Percentiles rank a stretch among this genome's conserved stretches.
Conservation (phyloP, 2,329 filamentous ascomycete species). For the Trichoderma simmonsii region DNA sequence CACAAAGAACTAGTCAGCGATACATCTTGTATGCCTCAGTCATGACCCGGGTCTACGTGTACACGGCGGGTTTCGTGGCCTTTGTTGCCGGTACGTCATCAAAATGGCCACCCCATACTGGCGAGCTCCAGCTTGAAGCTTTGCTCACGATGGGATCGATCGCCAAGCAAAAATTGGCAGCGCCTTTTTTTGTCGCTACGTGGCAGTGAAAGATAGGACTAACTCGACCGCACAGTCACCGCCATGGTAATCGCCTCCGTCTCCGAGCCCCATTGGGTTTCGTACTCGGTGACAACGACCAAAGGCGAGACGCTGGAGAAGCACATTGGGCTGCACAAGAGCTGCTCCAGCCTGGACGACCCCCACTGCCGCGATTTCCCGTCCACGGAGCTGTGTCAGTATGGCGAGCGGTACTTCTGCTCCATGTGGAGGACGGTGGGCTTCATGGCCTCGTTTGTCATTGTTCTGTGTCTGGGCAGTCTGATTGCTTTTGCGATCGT, state of each 20-base stretch:
- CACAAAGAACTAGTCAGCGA: neutral
- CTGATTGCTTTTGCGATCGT: slow-evolving; percentile 78
- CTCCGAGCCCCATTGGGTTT: slow-evolving; percentile 67
- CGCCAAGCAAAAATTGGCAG: neutral
- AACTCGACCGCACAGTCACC: slow-evolving; percentile 50
- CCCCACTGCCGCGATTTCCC: slow-evolving; percentile 51
- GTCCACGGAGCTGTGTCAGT: slow-evolving; percentile 33
- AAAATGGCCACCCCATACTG: neutral
- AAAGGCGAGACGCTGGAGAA: slow-evolving; percentile 49
- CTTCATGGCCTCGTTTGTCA: slow-evolving; percentile 81
- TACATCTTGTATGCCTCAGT: slow-evolving; percentile 2
- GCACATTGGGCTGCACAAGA: slow-evolving; percentile 74
- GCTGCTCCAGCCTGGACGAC: slow-evolving; percentile 69
- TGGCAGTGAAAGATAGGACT: neutral
- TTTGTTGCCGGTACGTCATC: slow-evolving; percentile 42
- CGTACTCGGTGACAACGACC: slow-evolving; percentile 54
- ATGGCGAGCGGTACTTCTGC: slow-evolving; percentile 70
- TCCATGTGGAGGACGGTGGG: slow-evolving; percentile 86
- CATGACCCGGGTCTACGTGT: slow-evolving; percentile 46
- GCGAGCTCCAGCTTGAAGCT: neutral
- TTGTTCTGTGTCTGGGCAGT: slow-evolving; percentile 76
- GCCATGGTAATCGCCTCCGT: slow-evolving; percentile 69
- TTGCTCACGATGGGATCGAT: neutral
- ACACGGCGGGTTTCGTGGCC: slow-evolving; percentile 41
- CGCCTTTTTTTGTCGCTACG: neutral